Evolutionary conservation across 2,329 filamentous ascomycete genomes (phyloP).

Genomic region (Penicillium sp.): DNA sequence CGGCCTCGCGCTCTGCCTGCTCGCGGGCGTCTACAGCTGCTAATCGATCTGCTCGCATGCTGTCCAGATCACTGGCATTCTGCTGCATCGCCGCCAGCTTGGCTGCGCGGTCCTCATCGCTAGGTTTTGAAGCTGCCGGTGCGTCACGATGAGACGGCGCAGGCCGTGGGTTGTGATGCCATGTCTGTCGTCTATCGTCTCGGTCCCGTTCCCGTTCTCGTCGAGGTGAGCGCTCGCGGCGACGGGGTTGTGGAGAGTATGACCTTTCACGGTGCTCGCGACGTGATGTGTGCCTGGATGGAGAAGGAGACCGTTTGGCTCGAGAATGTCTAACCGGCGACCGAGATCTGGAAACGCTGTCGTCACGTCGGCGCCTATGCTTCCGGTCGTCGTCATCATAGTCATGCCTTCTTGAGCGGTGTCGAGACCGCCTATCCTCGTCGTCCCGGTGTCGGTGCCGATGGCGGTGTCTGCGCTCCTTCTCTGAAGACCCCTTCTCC

Average conservation of each 20-base stretch:
- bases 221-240: conserved; percentile 35
- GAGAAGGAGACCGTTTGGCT: conserved; percentile 34
- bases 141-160: conserved; percentile 10
- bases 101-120: conserved; percentile 56
- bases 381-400: conserved; percentile 18
- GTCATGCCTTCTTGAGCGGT: conserved; percentile 16
- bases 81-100: conserved; percentile 70
- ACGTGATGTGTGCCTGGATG: conserved; percentile 22
- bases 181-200: conserved; percentile 26
- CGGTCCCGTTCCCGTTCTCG: conserved; percentile 20
- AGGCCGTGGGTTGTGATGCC: conserved; percentile 24
- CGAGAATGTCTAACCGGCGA: conserved; percentile 29
- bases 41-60: conserved; percentile 62
- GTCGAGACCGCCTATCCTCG: conserved; percentile 17
- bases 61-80: conserved; percentile 64
- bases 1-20: conserved; percentile 58
- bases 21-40: conserved; percentile 64
- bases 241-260: conserved; percentile 17
- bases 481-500: conserved; percentile 26
- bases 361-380: conserved; percentile 37
- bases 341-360: conserved; percentile 17
- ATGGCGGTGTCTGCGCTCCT: conserved; percentile 47
- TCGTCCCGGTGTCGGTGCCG: conserved; percentile 23
- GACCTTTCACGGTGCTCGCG: conserved; percentile 17
- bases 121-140: conserved; percentile 12